Evolutionary conservation across 441 rosid genomes (phyloP), one percentile per base, ranked within the genome.

Genomic region (Hypseocharis bilobata): DNA sequence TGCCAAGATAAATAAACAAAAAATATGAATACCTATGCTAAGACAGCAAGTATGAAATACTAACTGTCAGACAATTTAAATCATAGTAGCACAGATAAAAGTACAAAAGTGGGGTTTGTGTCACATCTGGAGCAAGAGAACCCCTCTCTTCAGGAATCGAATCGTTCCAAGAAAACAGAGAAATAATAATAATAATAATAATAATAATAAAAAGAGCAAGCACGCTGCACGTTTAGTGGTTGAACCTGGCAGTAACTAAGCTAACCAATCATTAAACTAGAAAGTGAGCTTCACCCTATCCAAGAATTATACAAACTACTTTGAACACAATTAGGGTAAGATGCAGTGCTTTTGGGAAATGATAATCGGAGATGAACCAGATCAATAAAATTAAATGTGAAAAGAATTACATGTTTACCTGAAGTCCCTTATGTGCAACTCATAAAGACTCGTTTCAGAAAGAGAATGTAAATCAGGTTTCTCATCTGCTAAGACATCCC

Each of bases 401-500:
- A 25, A 26, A 71, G 62, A 45, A 63, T 52, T 60, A 10, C 14
- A 17, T 30, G 67, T 61, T 77, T 74, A 92, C 97, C 98, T 92
- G 71, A 88, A 92, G 78, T 92, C 97, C 80, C 96, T 84, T 70
- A 87, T 77, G 78, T 92, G 98, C 82, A 92, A 80, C 87, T 92
- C 98, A 84, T 90, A 90, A 72, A 92, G 74, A 74, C 91, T 92
- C 65, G 85, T 85, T 78, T 92, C 96, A 6, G 89, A 81, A 74
- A 72, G 75, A 34, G 96, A 87, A 70, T 55, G 72, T 62, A 90
- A 10, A 68, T 67, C 62, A 19, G 91, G 91, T 73, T 92, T 92
- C 78, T 81, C 77, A 61, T 85, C 77, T 8, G 85, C 92, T 75
- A 90, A 76, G 70, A 42, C 76, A 51, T 86, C 84, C 98, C 98